Conservation (phyloP, 441 rosid genomes). For the Pelargonium cotyledonis region DNA sequence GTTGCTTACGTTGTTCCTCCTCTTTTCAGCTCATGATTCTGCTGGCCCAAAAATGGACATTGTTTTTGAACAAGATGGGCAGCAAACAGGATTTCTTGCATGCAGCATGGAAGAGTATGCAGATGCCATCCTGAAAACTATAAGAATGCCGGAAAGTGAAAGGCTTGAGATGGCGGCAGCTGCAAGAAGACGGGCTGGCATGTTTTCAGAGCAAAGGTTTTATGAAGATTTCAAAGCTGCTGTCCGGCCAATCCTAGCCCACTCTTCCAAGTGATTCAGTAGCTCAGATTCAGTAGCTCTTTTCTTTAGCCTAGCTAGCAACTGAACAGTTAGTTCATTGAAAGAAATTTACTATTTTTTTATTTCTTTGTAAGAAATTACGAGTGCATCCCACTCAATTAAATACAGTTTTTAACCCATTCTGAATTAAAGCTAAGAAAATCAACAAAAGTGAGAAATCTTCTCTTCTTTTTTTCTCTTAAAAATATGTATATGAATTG, state of each 20-base stretch:
- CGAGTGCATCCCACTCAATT: not conserved
- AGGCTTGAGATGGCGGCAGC: slow-evolving; percentile 67
- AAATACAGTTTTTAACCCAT: not conserved
- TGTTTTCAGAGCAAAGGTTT: slow-evolving; percentile 71
- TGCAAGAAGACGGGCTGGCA: slow-evolving; percentile 61
- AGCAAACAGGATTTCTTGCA: slow-evolving; percentile 78
- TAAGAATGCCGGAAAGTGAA: slow-evolving; percentile 53
- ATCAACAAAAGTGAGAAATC: not conserved
- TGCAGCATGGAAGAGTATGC: slow-evolving; percentile 60
- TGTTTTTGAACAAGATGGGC: slow-evolving; percentile 75
- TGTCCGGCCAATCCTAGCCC: slow-evolving; percentile 38
- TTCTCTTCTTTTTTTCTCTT: too few relatives aligned
- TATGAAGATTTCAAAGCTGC: slow-evolving; percentile 63
- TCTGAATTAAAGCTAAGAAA: not conserved
- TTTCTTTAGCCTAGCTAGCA: not conserved
- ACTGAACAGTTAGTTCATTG: not conserved
- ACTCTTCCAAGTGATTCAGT: slow-evolving; percentile 16
- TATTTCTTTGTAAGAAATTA: not conserved
- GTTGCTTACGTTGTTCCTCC: not conserved
- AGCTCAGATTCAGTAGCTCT: not conserved
- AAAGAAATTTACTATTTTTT: not conserved
- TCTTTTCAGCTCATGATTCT: slow-evolving; percentile 71
- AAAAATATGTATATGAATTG: too few relatives aligned
- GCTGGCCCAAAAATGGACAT: slow-evolving; percentile 96
- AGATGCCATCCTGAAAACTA: slow-evolving; percentile 50